Base-by-base conservation (phyloP, 768 basidiomycete genomes). In the Termitomyces sp. region DNA sequence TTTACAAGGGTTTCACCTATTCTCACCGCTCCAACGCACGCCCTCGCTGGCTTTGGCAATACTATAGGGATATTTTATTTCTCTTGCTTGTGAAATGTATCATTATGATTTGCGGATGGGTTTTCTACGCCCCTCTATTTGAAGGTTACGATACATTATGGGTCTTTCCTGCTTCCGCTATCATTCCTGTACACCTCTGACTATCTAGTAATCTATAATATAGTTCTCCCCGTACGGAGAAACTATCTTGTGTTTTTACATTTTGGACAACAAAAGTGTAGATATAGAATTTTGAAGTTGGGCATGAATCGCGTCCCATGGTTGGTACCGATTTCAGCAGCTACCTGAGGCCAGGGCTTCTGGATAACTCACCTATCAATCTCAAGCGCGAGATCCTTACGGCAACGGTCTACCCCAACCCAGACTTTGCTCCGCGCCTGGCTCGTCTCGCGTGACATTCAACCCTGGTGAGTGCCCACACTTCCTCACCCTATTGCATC, bases 41-140 rank as follows among this genome's bases (percentile, higher is more conserved):
- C 77, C 58, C 65, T 90, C 10, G 87, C 85, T 59, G 89, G 90
- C 16, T 90, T 91, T 65, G 90, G 90, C 41, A 92, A 92, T 68
- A 90, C 89, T 4, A 73, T 87, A 56, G 86, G 86, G 32, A 64
- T 87, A 27, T 81, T 89, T 62, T 71, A 72, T 59, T 77, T 79
- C 54, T 62, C 63, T 16, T 41, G 19, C 32, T 29, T 50, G 34
- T 63, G 45, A 59, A 38, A 44, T 54, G 53, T 54, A 54, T 54
- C 32, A 23, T 35, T 53, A 53, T 32, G 10, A 44, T 35, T 4
- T 17, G 41, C 17, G 42, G 53, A 21, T 27, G 3, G 16, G 41
- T 34, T 19, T 44, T 35, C 21, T 11, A 53, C 34, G n/a, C 35
- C 29, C 35, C 25, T 44, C 31, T 50, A 27, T 50, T n/a, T 27